A percentile compares a stretch with the other conserved stretches of the same genome.
Evolutionary conservation across 1,284 basidiomycete species (phyloP).

Genomic region (Ceratobasidium sp.): DNA sequence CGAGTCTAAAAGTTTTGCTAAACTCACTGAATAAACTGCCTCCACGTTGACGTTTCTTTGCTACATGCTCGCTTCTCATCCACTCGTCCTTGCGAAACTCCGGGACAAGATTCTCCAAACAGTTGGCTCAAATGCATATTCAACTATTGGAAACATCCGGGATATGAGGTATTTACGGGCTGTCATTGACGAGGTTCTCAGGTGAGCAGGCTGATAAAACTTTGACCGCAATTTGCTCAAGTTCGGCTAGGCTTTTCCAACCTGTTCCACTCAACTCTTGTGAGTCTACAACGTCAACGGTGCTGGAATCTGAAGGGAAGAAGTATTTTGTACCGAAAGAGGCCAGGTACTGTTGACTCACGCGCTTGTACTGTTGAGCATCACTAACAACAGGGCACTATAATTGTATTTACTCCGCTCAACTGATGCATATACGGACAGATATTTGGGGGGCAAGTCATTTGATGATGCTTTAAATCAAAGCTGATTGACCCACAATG

Average conservation of each 20-base stretch:
- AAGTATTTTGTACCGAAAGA: constrained; percentile 51
- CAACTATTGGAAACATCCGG: constrained; percentile 62
- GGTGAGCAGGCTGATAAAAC: neutral
- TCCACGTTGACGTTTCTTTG: constrained; percentile 60
- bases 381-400: no score
- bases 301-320: constrained; percentile 44
- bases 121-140: constrained; percentile 57
- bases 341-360: constrained; percentile 18
- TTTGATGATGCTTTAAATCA: neutral
- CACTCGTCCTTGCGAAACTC: constrained; percentile 56
- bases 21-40: constrained; percentile 53
- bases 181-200: constrained; percentile 58
- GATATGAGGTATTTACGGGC: constrained; percentile 66
- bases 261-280: constrained; percentile 51
- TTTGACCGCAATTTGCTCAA: neutral
- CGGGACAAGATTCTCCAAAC: constrained; percentile 61
- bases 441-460: constrained; percentile 47
- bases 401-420: constrained; percentile 45
- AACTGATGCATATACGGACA: constrained; percentile 44
- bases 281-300: neutral
- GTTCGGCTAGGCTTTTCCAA: constrained; percentile 58
- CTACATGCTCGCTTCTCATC: constrained; percentile 64
- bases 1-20: neutral
- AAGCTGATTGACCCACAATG: neutral
- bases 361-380: neutral